Conservation (phyloP, 306 rosid species). For the Citrullus amarus region DNA sequence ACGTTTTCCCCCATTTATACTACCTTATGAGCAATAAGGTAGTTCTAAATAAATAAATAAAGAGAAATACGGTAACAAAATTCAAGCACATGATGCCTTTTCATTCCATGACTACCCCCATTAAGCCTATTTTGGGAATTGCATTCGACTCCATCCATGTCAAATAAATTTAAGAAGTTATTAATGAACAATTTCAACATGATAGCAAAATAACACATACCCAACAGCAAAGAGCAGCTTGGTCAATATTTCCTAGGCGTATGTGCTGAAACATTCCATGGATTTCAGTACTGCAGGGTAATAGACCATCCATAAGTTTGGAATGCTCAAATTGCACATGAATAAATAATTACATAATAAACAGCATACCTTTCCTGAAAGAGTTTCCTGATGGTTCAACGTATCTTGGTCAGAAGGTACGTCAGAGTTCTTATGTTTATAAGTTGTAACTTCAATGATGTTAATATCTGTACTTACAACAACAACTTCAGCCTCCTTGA, state of each 20-base stretch:
- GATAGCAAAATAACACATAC: constrained; percentile 14
- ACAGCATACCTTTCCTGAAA: constrained; percentile 14
- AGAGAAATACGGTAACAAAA: too few relatives aligned
- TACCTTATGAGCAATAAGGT: not conserved
- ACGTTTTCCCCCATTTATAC: too few relatives aligned
- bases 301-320: constrained; percentile 23
- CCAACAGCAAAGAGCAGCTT: constrained; percentile 24
- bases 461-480: constrained; percentile 51
- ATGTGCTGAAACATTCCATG: constrained; percentile 20
- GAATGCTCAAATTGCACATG: constrained; percentile 22
- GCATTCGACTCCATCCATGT: not conserved
- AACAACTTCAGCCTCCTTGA: constrained; percentile 36
- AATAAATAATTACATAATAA: constrained; percentile 12
- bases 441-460: constrained; percentile 46
- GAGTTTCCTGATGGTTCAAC: constrained; percentile 11
- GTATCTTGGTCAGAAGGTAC: constrained; percentile 14
- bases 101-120: not conserved
- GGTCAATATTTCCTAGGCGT: constrained; percentile 22
- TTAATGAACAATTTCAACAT: not conserved
- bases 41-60: too few relatives aligned
- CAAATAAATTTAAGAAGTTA: not conserved
- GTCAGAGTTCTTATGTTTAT: constrained; percentile 30
- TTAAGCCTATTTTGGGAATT: not conserved
- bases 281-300: constrained; percentile 20
- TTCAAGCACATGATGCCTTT: not conserved